phyloP scores from a whole-genome alignment of 805 yeast genomes.

The Starmera quercuum region DNA sequence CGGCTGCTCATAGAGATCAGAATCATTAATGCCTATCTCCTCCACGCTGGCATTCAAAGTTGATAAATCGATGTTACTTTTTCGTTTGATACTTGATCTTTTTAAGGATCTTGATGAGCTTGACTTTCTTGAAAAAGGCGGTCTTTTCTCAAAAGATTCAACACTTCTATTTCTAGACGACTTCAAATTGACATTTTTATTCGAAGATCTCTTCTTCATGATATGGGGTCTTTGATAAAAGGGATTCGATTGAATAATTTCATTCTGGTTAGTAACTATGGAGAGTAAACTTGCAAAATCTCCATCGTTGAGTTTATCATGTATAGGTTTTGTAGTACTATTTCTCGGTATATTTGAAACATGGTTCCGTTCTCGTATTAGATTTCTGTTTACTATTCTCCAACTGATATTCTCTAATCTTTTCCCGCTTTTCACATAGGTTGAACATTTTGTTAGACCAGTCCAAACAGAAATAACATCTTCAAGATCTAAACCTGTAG shows the following conservation, averaged over 20 bases:
- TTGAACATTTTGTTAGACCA: constrained; percentile 24
- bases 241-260: constrained; percentile 3
- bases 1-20: constrained; percentile 21
- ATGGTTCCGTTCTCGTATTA: constrained; percentile 11
- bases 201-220: constrained; percentile 14
- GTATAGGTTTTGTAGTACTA: neutral
- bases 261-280: constrained; percentile 18
- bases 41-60: neutral
- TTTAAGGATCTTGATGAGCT: constrained; percentile 20
- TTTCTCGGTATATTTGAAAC: neutral
- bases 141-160: constrained; percentile 5
- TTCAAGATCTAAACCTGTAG: constrained; percentile 27
- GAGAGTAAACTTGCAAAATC: constrained; percentile 19
- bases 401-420: constrained; percentile 23
- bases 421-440: constrained; percentile 21
- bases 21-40: constrained; percentile 7
- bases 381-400: constrained; percentile 23
- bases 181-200: constrained; percentile 5
- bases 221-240: constrained; percentile 17
- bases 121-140: constrained; percentile 14
- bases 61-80: constrained; percentile 10
- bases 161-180: constrained; percentile 8
- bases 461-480: constrained; percentile 35
- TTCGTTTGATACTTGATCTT: constrained; percentile 11
- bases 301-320: constrained; percentile 17